Base-by-base conservation (phyloP, 2,329 filamentous ascomycete species). In the Verticillium tricorpus region DNA sequence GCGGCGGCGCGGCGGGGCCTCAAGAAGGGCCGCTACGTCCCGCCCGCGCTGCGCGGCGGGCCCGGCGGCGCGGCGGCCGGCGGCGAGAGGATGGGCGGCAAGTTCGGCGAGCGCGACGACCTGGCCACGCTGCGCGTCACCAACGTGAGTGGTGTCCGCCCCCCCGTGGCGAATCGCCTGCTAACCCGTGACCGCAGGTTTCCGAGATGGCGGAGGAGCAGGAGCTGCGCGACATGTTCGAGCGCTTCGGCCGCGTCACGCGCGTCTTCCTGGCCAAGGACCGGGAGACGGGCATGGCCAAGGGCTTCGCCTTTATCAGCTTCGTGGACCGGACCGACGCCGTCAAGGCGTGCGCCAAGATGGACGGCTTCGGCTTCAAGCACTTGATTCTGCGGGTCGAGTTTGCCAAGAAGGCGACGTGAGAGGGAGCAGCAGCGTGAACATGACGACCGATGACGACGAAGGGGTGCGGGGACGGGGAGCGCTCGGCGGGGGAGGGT, bases 221-320 rank as follows among this genome's bases (percentile, higher is more conserved):
- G 75, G 95, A 99, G 78, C 85, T 99, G 68, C 91, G 95, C 75
- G 93, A 97, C 76, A 93, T 99, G 88, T 99, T 99, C 83, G 93
- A 96, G 82, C 88, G 95, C 69, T 97, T 95, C 76, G 95, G 95
- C 73, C 91, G 93, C 69, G 95, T 99, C 74, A 98, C 94, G 62
- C 89, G 95, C 77, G 95, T 99, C 58, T 99, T 99, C 85, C 80
- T 99, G 72, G 95, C 95, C 71, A 98, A 97, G 85, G 95, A 99
- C 81, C 85, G 95, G 75, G 95, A 99, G 72, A 99, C 95, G 50
- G 92, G 93, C 64, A 82, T 94, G 76, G 95, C 95, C 70, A 99
- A 99, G 87, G 95, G 95, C 66, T 99, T 99, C 76, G 96, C 96
- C 31, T 99, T 99, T 77, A 96, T 99, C 83, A 96, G 92, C 78